Evolutionary conservation across 495 filamentous ascomycete genomes (phyloP), one percentile per base, ranked within the genome.

Genomic region (Opeltia flavorubescens): DNA sequence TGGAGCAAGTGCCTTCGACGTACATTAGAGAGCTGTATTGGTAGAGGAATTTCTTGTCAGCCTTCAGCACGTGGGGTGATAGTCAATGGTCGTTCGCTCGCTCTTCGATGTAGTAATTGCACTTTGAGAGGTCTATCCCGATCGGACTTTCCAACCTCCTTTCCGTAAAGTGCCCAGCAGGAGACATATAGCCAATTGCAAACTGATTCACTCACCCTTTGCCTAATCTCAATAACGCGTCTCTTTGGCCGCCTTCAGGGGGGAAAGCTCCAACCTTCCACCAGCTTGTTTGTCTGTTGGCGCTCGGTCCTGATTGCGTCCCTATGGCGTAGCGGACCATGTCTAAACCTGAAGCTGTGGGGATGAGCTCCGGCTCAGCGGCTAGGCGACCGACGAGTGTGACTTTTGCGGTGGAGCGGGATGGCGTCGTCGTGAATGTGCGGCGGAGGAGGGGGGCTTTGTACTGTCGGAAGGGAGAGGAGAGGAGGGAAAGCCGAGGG

Each of bases 301-400:
- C 77, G 36, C 53, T 53, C 35, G 67, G 55, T 2, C 83, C 83
- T 46, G 57, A 55, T 49, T 59, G 68, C 30, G 75, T 79, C 1
- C 33, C 55, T 1, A 57, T 27, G 2, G 74, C 54, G 61, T 87
- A 94, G 39, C 66, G 67, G 48, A 94, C 50, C 46, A 88, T 47
- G 26, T 88, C 83, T 26, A 67, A 63, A 45, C 84, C 85, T 24
- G 67, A 78, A 55, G 69, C 68, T 39, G 82, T 83, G 31, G 80
- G 62, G 2, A 62, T 61, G 50, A 84, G 49, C 70, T 91, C 84
- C 33, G 88, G 87, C 25, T 66, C 69, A 29, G 50, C 55, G 45
- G 70, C 85, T 15, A 93, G 77, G 54, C 80, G 78, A 60, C 86
- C 87, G 54, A 88, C 73, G 65, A 94, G 59, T 57, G 74, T 81